Evolutionary conservation across 192 early-diverging fungal genomes (phyloP), one percentile per base, ranked within the genome.

Genomic region (Coemansia sp.): DNA sequence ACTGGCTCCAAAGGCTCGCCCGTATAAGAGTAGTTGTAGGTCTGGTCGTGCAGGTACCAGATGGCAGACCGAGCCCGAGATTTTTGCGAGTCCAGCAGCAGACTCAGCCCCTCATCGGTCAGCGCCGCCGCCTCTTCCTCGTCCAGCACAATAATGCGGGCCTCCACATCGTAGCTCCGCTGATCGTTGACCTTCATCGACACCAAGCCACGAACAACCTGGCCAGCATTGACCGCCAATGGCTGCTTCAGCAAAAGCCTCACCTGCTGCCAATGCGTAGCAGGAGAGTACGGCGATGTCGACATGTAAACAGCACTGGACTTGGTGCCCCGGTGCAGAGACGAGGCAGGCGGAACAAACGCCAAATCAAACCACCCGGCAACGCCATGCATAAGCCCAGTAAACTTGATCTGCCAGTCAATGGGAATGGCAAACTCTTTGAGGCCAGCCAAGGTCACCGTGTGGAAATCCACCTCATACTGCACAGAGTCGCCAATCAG

Each of bases 211-310:
- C 84, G 85, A 23, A 99, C 79, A 0, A 78, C 81, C 74, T 97
- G 92, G 37, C 86, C 91, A 0, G 95, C 91, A 82, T 99, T 99
- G 8, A 96, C 93, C 0, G 94, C 97, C 28, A 99, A 73, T 9
- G 97, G 97, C 76, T 96, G 94, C 70, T 90, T 89, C 33, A 97
- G 87, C 61, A 99, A 65, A 75, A 99, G 90, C 9, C 96, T 88
- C 16, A 95, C 93, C 76, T 99, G 96, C 67, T 98, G 96, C 97
- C 97, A 99, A 71, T 99, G 97, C 6, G 97, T 99, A 5, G 89
- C 88, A 38, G 95, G 92, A 3, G 93, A 87, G 28, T 85, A 64
- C 5, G 96, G 96, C 7, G 85, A 83, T 7, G 96, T 99, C 7
- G 92, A 91, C 85, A 99, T 91, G n/a, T 86, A 70, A n/a, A 87